A percentile compares a stretch with the other conserved stretches of the same genome.
Conservation (phyloP, 805 yeast species). For the Jamesozyma spencerorum region DNA sequence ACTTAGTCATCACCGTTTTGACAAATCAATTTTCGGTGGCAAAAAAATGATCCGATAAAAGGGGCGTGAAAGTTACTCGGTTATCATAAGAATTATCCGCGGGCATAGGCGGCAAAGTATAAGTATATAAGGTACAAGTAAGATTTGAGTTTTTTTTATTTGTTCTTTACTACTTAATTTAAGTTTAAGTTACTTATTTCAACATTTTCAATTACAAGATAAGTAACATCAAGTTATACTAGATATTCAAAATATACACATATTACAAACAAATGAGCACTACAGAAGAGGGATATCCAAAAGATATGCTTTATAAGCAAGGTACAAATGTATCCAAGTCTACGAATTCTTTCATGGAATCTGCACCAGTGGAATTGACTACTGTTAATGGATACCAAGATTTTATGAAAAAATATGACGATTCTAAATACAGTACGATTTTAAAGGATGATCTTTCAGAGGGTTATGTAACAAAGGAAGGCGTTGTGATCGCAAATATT, state of each 20-base stretch:
- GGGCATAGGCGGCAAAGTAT: neutral
- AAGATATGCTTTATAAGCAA: constrained; percentile 1
- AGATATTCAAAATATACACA: too few relatives aligned
- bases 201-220: too few relatives aligned
- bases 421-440: constrained; percentile 3
- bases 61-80: too few relatives aligned
- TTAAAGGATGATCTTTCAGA: constrained; percentile 29
- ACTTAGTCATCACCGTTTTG: too few relatives aligned
- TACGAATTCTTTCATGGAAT: constrained; percentile 25
- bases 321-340: constrained; percentile 11
- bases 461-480: constrained; percentile 31
- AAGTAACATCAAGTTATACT: too few relatives aligned
- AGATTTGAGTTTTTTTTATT: too few relatives aligned
- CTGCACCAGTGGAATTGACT: constrained; percentile 35
- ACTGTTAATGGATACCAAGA: constrained; percentile 34
- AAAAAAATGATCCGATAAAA: too few relatives aligned
- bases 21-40: too few relatives aligned
- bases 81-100: too few relatives aligned
- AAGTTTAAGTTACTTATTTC: too few relatives aligned
- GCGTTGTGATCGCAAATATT: constrained; percentile 33
- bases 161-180: too few relatives aligned
- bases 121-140: neutral
- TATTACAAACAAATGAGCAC: neutral
- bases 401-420: constrained; percentile 25
- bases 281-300: neutral